These are phyloP conservation scores for Ehretia macrophylla DNA, from an alignment of 257 asterid genomes.

Conservation along the genomic window DNA sequence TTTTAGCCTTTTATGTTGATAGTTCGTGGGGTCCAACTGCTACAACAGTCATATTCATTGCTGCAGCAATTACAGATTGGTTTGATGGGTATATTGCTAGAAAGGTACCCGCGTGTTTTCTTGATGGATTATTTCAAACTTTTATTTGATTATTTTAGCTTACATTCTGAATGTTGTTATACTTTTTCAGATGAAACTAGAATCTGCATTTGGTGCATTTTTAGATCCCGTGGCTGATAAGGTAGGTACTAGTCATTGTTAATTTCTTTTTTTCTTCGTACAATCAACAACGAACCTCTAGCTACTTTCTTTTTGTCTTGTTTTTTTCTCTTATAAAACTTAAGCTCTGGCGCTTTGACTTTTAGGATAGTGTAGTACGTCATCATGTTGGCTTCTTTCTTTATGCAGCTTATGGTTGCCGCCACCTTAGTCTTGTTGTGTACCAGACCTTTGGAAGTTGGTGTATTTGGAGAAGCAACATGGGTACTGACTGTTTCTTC, in stretches of 20 bases:
- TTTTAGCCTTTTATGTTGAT: slow-evolving; percentile 72
- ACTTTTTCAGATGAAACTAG: slow-evolving; percentile 80
- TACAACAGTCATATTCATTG: slow-evolving; percentile 73
- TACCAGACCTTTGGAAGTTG: slow-evolving; percentile 67
- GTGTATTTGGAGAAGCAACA: slow-evolving; percentile 63
- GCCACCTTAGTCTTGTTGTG: slow-evolving; percentile 91
- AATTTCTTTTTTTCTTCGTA: neutral
- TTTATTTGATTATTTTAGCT: neutral
- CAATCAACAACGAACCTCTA: neutral
- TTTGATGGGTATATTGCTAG: slow-evolving; percentile 97
- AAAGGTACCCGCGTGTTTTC: slow-evolving; percentile 48
- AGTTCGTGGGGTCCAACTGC: slow-evolving; percentile 91
- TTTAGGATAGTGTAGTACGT: neutral
- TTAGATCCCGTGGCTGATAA: slow-evolving; percentile 99
- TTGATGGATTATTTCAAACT: neutral
- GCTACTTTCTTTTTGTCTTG: neutral
- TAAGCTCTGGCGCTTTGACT: too few relatives aligned
- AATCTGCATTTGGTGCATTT: slow-evolving; percentile 94
- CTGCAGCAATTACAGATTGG: slow-evolving; percentile 97
- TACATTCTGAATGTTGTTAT: slow-evolving; percentile 11
- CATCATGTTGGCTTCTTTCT: slow-evolving; percentile 9
- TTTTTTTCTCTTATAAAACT: too few relatives aligned
- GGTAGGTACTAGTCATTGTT: slow-evolving; percentile 62
- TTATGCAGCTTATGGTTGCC: slow-evolving; percentile 93
- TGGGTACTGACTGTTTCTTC: slow-evolving; percentile 88